Evolutionary conservation across 768 basidiomycete genomes (phyloP), one percentile per base, ranked within the genome.

Genomic region (Russula olivacea): DNA sequence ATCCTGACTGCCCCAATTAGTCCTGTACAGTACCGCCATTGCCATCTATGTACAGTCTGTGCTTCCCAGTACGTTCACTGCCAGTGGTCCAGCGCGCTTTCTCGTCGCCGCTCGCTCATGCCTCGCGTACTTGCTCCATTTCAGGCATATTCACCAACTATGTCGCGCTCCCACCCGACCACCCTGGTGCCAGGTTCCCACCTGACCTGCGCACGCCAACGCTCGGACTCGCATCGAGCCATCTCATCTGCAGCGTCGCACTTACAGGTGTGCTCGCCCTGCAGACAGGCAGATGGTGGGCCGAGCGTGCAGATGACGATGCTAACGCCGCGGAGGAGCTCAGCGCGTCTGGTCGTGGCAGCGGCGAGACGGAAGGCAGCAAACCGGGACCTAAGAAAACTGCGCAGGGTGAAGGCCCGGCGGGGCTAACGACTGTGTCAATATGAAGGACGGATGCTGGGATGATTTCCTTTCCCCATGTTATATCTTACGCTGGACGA

Each of bases 221-320:
- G 1, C 81, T 93, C 52, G 88, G 88, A 61, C 84, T 93, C 56
- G 91, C 91, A 0, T 89, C 91, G 32, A 86, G 83, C 69, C 84
- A 93, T 71, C 87, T 93, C 70, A 83, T 93, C 61, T 92, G 89
- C 77, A 89, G 88, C 71, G 91, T 93, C 52, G 89, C 89, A 0
- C 80, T 93, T 59, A 93, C 91, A 0, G 91, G 91, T n/a, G 88
- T 93, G 30, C 76, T 93, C 38, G 83, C 85, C 10, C 80, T 93
- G 28, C 91, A 93, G 75, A 89, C 90, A 0, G 88, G 87, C 50
- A 82, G 91, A 49, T 88, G 85, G 77, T 93, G 90, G 90, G 89
- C 87, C 4, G 91, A 93, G 71, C 82, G 81, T 34, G 78, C 85
- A 17, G 89, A 91, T 65, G 75, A 75, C 36, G 84, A 84, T 36